phyloP scores from a whole-genome alignment of 257 asterid genomes.

The Osmanthus fragrans region DNA sequence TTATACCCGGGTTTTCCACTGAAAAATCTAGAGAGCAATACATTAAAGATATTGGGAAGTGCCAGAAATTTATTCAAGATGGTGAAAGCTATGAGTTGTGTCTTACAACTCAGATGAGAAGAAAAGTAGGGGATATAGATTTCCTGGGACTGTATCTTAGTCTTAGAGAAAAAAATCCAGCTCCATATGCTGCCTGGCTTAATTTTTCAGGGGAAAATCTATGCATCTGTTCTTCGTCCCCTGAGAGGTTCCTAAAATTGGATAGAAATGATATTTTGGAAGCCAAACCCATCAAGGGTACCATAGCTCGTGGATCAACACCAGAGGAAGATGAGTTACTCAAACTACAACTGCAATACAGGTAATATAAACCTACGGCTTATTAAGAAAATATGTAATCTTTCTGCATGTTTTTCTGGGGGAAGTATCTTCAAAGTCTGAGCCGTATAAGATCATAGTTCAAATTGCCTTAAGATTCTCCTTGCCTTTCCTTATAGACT shows the following conservation, averaged over 20 bases:
- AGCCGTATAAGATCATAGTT: not conserved
- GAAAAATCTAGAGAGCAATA: conserved; percentile 80
- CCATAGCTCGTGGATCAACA: conserved; percentile 83
- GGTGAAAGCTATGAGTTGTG: conserved; percentile 97
- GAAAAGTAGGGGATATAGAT: conserved; percentile 50
- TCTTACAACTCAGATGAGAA: conserved; percentile 82
- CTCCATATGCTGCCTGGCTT: conserved; percentile 98
- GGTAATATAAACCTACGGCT: conserved; percentile 38
- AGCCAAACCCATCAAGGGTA: conserved; percentile 97
- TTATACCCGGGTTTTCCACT: conserved; percentile 50
- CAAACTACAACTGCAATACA: conserved; percentile 72
- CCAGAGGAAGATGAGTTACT: conserved; percentile 66
- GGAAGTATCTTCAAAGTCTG: not conserved
- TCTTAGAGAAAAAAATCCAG: conserved; percentile 84
- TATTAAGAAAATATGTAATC: not conserved
- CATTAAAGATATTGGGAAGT: conserved; percentile 62
- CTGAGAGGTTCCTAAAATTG: conserved; percentile 89
- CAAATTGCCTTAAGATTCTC: not conserved
- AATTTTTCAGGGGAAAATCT: conserved; percentile 69
- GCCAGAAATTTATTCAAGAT: conserved; percentile 70
- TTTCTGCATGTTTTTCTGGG: not conserved
- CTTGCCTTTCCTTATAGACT: not conserved
- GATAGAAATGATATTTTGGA: conserved; percentile 76
- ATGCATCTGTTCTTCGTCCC: conserved; percentile 85
- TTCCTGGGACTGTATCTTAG: conserved; percentile 65